Percentiles rank a stretch among this genome's conserved stretches.
Conservation (phyloP, 371 early-diverging fungal species). For the Nosema bombycis region DNA sequence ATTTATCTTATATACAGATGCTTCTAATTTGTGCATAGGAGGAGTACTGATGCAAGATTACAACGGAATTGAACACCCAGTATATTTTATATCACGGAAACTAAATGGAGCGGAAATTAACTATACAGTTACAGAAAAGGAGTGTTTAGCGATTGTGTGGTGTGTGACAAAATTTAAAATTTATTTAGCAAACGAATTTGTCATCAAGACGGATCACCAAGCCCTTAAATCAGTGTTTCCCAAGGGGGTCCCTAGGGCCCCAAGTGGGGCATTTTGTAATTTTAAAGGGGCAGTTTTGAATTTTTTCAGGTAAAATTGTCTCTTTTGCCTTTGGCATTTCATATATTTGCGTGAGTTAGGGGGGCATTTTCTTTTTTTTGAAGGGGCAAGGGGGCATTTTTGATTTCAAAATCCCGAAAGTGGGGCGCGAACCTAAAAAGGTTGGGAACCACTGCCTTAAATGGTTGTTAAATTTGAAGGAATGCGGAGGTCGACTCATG, state of each 20-base stretch:
- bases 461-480: not conserved
- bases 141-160: constrained; percentile 5
- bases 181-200: constrained; percentile 20
- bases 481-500: not conserved
- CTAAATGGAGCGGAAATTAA: constrained; percentile 15
- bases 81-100: not conserved
- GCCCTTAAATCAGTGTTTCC: constrained; percentile 10
- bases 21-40: constrained; percentile 37
- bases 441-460: too few species aligned
- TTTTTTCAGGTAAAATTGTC: too few species aligned
- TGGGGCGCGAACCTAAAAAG: too few species aligned
- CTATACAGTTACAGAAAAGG: constrained; percentile 14
- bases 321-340: too few species aligned
- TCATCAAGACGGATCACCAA: constrained; percentile 22
- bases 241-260: too few species aligned
- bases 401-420: too few species aligned
- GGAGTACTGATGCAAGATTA: constrained; percentile 15
- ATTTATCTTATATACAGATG: constrained; percentile 41
- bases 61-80: not conserved
- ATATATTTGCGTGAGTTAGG: too few species aligned
- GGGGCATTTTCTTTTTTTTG: too few species aligned
- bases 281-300: too few species aligned
- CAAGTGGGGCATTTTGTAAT: too few species aligned
- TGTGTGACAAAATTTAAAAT: constrained; percentile 16
- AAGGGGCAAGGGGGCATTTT: too few species aligned